phyloP scores from a whole-genome alignment of 2,329 filamentous ascomycete genomes.

The Fusarium goolgardi region DNA sequence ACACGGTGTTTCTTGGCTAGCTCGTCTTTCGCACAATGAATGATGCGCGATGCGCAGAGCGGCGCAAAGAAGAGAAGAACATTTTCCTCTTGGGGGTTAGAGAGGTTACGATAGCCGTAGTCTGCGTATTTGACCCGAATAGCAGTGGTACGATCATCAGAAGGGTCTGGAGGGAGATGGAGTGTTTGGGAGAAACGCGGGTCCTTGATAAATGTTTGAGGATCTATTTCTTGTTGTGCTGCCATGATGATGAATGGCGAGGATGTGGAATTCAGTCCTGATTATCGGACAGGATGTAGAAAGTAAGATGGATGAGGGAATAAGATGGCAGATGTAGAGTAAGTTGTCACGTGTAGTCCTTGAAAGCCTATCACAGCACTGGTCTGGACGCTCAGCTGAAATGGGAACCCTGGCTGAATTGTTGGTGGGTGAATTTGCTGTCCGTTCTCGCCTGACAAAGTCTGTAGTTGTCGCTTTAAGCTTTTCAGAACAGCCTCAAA shows the following conservation, averaged over 20 bases:
- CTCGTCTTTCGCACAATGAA: constrained; percentile 24
- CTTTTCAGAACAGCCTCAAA: neutral
- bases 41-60: constrained; percentile 12
- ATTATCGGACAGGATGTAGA: neutral
- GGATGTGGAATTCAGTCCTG: neutral
- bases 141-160: neutral
- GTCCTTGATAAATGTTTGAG: constrained; percentile 8
- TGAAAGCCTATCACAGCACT: neutral
- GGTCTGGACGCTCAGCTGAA: neutral
- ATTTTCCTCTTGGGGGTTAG: constrained; percentile 13
- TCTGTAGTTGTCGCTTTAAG: neutral
- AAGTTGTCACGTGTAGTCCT: neutral
- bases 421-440: neutral
- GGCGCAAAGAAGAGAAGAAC: constrained; percentile 29
- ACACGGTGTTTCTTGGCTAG: constrained; percentile 22
- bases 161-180: constrained; percentile 1
- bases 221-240: neutral
- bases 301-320: neutral
- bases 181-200: constrained; percentile 25
- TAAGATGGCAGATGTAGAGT: neutral
- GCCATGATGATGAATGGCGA: neutral
- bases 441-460: neutral
- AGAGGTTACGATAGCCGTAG: constrained; percentile 22
- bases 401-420: neutral
- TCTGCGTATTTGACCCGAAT: constrained; percentile 22